Percentiles rank a stretch among this genome's conserved stretches.
Evolutionary conservation across 2,329 filamentous ascomycete species (phyloP).

Genomic region (Anisogramma anomala): DNA sequence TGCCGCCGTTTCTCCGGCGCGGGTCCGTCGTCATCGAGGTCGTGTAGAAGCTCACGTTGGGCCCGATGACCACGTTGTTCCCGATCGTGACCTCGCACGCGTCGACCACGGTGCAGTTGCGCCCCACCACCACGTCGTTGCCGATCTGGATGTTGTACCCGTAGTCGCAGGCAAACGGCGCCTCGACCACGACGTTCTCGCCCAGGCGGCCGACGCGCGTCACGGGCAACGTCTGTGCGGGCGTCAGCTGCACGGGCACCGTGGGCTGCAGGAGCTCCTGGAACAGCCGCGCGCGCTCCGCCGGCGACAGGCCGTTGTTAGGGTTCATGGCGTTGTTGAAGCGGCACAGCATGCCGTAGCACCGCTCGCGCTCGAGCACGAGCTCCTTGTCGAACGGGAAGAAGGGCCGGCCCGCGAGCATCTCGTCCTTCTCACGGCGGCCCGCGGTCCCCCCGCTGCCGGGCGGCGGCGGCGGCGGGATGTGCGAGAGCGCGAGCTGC

Average conservation of each 20-base stretch:
- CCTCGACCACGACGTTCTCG: slow-evolving; percentile 67
- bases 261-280: slow-evolving; percentile 58
- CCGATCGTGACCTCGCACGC: slow-evolving; percentile 76
- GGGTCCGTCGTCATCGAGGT: slow-evolving; percentile 62
- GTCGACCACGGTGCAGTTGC: slow-evolving; percentile 78
- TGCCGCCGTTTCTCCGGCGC: slow-evolving; percentile 60
- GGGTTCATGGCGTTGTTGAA: slow-evolving; percentile 80
- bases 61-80: slow-evolving; percentile 63
- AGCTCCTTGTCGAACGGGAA: slow-evolving; percentile 69
- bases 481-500: slow-evolving; percentile 46
- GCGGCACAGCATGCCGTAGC: slow-evolving; percentile 66
- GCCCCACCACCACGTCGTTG: slow-evolving; percentile 70
- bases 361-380: slow-evolving; percentile 72
- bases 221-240: slow-evolving; percentile 38
- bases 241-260: slow-evolving; percentile 44
- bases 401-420: slow-evolving; percentile 72
- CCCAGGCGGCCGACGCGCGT: slow-evolving; percentile 54
- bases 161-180: slow-evolving; percentile 81
- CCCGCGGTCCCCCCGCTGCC: slow-evolving; percentile 29
- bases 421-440: slow-evolving; percentile 74
- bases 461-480: slow-evolving; percentile 31
- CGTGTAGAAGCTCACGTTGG: slow-evolving; percentile 78
- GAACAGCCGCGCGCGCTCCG: slow-evolving; percentile 60
- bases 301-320: slow-evolving; percentile 55
- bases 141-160: slow-evolving; percentile 90